Base-by-base conservation (phyloP, 2,329 filamentous ascomycete species). In the Xylaria sp. region DNA sequence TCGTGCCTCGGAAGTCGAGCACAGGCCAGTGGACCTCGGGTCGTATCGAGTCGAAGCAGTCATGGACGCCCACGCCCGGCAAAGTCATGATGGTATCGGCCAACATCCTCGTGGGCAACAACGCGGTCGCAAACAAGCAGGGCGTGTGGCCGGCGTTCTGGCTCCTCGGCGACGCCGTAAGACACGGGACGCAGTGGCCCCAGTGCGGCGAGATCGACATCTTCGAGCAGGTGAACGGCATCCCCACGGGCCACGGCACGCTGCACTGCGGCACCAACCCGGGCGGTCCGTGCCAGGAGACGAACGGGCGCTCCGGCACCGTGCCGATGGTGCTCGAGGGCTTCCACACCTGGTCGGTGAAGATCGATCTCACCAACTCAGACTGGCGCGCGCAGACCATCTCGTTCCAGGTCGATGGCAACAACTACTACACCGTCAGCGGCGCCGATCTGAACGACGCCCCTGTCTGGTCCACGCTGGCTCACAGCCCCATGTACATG, bases 131-230 rank as follows among this genome's bases (percentile, higher is more conserved):
- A 23, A 75, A 76, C 52, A 86, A 87, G 77, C 81, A 87, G 72
- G 87, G 87, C 4, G 80, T 89, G 59, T 89, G 87, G 87, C 86
- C 87, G 0, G 87, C 87, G 0, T 88, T 88, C 73, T 89, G 86
- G 87, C 80, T 88, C 69, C 80, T 89, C 18, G 86, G 87, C 50
- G 81, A 87, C 59, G 76, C 82, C 12, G 79, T 85, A 64, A 83
- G 84, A 31, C 79, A 82, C 54, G 85, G 85, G 9, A 82, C 80
- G 0, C 44, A 73, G 15, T 89, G 87, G 87, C 87, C 87, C 0
- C 63, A 69, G 9, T 85, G 84, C 67, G 87, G 87, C 69, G 87
- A 89, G 81, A 80, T 89, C 59, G 87, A 89, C 75, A 84, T 89
- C 73, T 81, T 89, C 76, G 87, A 89, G 81, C 84, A 83, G 66